Conservation (phyloP, 2,329 filamentous ascomycete genomes). For the Paraphoma chrysanthemicola region DNA sequence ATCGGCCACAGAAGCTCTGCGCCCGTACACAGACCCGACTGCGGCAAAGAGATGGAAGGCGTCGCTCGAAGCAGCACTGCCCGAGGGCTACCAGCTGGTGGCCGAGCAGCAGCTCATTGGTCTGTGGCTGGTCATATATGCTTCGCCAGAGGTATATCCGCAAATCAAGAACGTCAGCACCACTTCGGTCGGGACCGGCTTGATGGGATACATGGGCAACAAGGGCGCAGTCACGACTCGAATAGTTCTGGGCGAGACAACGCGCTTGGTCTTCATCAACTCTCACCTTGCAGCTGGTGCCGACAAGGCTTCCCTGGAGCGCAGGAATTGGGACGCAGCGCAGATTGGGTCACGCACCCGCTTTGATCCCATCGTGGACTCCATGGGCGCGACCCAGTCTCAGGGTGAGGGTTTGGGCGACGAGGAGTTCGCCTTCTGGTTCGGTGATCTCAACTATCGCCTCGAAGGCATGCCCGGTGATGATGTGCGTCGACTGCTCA, state of each 20-base stretch:
- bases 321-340: conserved; percentile 86
- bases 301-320: conserved; percentile 77
- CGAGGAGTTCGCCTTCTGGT: conserved; percentile 95
- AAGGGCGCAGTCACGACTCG: conserved; percentile 88
- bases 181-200: conserved; percentile 82
- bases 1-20: conserved; percentile 78
- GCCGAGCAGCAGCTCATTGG: conserved; percentile 87
- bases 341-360: conserved; percentile 79
- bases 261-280: conserved; percentile 87
- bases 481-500: conserved; percentile 84
- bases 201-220: conserved; percentile 94
- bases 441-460: conserved; percentile 94
- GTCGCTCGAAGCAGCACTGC: conserved; percentile 75
- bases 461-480: conserved; percentile 87
- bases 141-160: conserved; percentile 75
- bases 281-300: conserved; percentile 88
- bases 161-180: conserved; percentile 84
- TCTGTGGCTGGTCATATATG: conserved; percentile 83
- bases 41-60: conserved; percentile 81
- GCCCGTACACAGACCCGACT: conserved; percentile 75
- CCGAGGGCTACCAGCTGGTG: conserved; percentile 76
- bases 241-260: conserved; percentile 87
- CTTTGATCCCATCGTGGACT: conserved; percentile 75
- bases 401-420: conserved; percentile 77
- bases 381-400: conserved; percentile 65